phyloP scores from a whole-genome alignment of 345 rosid genomes.

The Gossypium herbaceum region DNA sequence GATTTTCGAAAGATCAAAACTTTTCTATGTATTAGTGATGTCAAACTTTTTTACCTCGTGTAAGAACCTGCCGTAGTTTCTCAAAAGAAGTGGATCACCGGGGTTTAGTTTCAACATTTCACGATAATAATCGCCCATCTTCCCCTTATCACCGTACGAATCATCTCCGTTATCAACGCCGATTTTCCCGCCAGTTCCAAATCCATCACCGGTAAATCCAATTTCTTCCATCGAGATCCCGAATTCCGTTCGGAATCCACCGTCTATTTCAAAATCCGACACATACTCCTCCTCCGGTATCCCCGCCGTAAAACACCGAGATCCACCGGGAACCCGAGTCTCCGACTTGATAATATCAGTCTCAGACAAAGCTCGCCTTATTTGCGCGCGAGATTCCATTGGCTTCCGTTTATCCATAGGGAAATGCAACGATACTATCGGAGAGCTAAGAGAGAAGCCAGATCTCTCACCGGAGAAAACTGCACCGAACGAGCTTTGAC shows the following conservation, averaged over 20 bases:
- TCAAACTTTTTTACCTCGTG: slow-evolving; percentile 50
- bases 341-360: slow-evolving; percentile 40
- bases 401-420: slow-evolving; percentile 23
- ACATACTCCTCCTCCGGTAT: slow-evolving; percentile 49
- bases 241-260: slow-evolving; percentile 19
- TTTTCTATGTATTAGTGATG: neutral
- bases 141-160: slow-evolving; percentile 25
- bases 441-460: slow-evolving; percentile 22
- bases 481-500: slow-evolving; percentile 35
- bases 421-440: slow-evolving; percentile 42
- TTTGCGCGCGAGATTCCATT: slow-evolving; percentile 14
- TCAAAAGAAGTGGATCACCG: slow-evolving; percentile 51
- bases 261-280: slow-evolving; percentile 9
- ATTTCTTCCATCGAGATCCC: slow-evolving; percentile 41
- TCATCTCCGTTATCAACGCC: slow-evolving; percentile 23
- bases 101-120: slow-evolving; percentile 65
- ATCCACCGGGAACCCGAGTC: slow-evolving; percentile 26
- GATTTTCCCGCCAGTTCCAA: slow-evolving; percentile 28
- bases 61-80: slow-evolving; percentile 75
- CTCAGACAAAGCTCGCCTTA: slow-evolving; percentile 53
- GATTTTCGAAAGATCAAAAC: neutral
- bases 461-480: slow-evolving; percentile 42
- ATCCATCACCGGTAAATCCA: slow-evolving; percentile 33
- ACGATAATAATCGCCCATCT: slow-evolving; percentile 61
- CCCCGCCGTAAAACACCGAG: slow-evolving; percentile 32